Evolutionary conservation across 805 yeast species (phyloP).

Genomic region (Candida maesae): DNA sequence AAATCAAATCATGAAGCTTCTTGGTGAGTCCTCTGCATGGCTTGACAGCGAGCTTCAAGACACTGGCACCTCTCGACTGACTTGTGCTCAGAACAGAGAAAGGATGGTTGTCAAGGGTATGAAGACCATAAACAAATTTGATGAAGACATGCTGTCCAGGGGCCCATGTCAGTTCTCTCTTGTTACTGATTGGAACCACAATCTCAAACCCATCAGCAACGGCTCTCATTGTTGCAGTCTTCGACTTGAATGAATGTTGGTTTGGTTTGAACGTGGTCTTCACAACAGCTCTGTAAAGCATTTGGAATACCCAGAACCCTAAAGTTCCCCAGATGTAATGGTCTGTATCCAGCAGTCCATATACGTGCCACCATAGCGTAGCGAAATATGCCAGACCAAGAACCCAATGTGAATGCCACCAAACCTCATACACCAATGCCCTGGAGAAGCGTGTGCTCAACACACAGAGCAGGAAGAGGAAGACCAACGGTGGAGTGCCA

Average conservation of each 20-base stretch:
- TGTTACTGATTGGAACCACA: conserved; percentile 23
- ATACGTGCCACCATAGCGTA: conserved; percentile 43
- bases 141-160: conserved; percentile 56
- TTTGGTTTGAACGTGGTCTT: conserved; percentile 46
- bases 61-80: conserved; percentile 21
- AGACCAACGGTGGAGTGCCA: conserved; percentile 49
- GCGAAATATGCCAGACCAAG: conserved; percentile 46
- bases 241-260: conserved; percentile 35
- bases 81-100: conserved; percentile 43
- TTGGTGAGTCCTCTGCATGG: conserved; percentile 47
- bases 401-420: conserved; percentile 52
- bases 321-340: conserved; percentile 47
- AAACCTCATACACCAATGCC: conserved; percentile 40
- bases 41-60: conserved; percentile 41
- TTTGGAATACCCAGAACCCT: conserved; percentile 48
- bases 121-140: conserved; percentile 40
- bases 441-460: conserved; percentile 40
- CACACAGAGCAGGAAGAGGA: conserved; percentile 41
- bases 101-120: conserved; percentile 51
- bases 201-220: conserved; percentile 32
- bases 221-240: conserved; percentile 32
- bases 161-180: conserved; percentile 38
- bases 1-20: conserved; percentile 27
- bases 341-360: conserved; percentile 32
- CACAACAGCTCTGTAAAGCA: conserved; percentile 41